Evolutionary conservation across 2,329 filamentous ascomycete genomes (phyloP).

Genomic region (Hysterium pulicare): DNA sequence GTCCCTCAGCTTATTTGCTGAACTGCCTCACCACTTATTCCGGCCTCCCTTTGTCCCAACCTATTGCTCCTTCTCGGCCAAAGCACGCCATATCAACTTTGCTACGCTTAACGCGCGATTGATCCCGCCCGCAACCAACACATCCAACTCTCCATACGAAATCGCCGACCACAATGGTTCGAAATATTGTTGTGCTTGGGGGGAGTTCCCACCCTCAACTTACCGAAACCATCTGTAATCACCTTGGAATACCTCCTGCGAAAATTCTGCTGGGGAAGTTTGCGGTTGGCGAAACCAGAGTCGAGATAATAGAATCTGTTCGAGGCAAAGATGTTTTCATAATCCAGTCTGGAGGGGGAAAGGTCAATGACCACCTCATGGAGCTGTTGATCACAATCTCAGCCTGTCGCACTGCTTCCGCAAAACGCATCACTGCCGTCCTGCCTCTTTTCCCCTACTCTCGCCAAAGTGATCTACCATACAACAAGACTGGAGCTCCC

Average conservation of each 20-base stretch:
- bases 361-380: slow-evolving; percentile 94
- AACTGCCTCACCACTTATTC: not conserved
- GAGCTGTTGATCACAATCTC: slow-evolving; percentile 97
- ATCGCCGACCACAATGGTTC: slow-evolving; percentile 62
- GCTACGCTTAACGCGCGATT: not conserved
- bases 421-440: slow-evolving; percentile 87
- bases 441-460: slow-evolving; percentile 96
- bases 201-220: slow-evolving; percentile 90
- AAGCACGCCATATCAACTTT: not conserved
- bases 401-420: slow-evolving; percentile 94
- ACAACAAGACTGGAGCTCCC: slow-evolving; percentile 91
- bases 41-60: not conserved
- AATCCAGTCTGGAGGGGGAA: slow-evolving; percentile 87
- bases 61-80: not conserved
- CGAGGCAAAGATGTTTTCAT: slow-evolving; percentile 99
- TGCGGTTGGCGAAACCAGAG: slow-evolving; percentile 88
- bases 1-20: not conserved
- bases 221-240: slow-evolving; percentile 80
- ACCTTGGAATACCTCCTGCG: slow-evolving; percentile 81
- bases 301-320: slow-evolving; percentile 94
- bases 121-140: not conserved
- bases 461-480: slow-evolving; percentile 91
- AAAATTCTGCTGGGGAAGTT: slow-evolving; percentile 88
- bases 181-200: slow-evolving; percentile 90
- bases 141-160: not conserved